phyloP scores from a whole-genome alignment of 2,329 filamentous ascomycete species.

The Diaporthe citriasiana region DNA sequence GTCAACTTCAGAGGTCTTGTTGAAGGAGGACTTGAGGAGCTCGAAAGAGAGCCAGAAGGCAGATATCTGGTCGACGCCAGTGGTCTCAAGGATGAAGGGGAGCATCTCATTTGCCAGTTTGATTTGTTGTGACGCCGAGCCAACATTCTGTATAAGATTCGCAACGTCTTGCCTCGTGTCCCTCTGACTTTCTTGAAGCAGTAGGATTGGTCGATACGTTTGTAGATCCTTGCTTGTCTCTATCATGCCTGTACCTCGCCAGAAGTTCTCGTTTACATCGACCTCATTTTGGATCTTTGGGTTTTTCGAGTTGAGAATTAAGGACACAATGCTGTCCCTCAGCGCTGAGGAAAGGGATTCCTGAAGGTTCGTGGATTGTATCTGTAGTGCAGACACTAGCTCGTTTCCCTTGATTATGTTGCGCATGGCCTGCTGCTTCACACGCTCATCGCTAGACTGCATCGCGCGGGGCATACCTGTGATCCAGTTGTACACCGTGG shows the following conservation, averaged over 20 bases:
- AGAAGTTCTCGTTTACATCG: conserved; percentile 48
- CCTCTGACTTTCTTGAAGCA: conserved; percentile 76
- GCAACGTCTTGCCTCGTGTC: conserved; percentile 70
- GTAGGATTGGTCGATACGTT: conserved; percentile 72
- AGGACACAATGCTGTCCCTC: conserved; percentile 77
- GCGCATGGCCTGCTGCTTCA: conserved; percentile 78
- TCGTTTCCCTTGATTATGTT: conserved; percentile 83
- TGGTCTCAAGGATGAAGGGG: conserved; percentile 70
- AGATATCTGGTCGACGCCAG: conserved; percentile 73
- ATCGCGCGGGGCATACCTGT: conserved; percentile 84
- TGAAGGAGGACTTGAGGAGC: conserved; percentile 72
- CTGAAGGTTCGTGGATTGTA: conserved; percentile 76
- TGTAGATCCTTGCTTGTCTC: conserved; percentile 43
- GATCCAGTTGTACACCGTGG: conserved; percentile 84
- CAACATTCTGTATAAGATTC: conserved; percentile 69
- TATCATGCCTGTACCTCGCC: conserved; percentile 49
- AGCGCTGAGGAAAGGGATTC: conserved; percentile 77
- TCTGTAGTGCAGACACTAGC: conserved; percentile 73
- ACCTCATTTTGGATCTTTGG: conserved; percentile 52
- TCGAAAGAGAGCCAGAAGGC: conserved; percentile 86
- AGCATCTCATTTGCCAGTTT: conserved; percentile 76
- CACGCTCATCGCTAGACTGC: conserved; percentile 85
- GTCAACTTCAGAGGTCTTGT: conserved; percentile 69
- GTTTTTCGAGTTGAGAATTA: conserved; percentile 54
- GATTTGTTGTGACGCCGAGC: conserved; percentile 70